A percentile compares a stretch with the other conserved stretches of the same genome.
These are phyloP conservation scores for Ambispora gerdemannii DNA, from an alignment of 192 early-diverging fungal species.

Conservation along the genomic window DNA sequence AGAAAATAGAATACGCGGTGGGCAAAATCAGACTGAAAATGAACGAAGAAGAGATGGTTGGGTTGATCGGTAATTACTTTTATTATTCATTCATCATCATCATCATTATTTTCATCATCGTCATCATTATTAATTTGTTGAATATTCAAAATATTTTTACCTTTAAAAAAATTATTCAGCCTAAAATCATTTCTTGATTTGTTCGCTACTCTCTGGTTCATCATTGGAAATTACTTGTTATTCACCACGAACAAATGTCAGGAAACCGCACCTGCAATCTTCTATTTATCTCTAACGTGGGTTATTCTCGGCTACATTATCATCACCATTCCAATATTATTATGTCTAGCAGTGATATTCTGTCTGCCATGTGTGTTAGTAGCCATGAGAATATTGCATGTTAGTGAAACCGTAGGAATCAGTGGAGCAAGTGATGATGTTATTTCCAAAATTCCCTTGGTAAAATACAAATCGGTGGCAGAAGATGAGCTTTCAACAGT, in stretches of 20 bases:
- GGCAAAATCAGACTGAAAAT: slow-evolving; percentile 13
- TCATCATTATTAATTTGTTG: too few relatives aligned
- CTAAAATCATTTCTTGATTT: slow-evolving; percentile 58
- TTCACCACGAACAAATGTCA: slow-evolving; percentile 51
- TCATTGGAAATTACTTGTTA: slow-evolving; percentile 68
- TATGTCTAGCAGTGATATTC: slow-evolving; percentile 60
- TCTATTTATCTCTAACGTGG: slow-evolving; percentile 60
- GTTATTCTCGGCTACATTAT: slow-evolving; percentile 67
- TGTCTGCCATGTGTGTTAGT: slow-evolving; percentile 64
- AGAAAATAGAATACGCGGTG: slow-evolving; percentile 31
- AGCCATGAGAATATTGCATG: slow-evolving; percentile 53
- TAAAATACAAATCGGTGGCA: slow-evolving; percentile 50
- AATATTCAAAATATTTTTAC: too few relatives aligned
- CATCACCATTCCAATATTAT: slow-evolving; percentile 56
- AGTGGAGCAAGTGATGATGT: slow-evolving; percentile 66
- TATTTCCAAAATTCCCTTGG: slow-evolving; percentile 65
- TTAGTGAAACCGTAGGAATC: slow-evolving; percentile 52
- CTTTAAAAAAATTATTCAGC: too few relatives aligned
- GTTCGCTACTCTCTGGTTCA: slow-evolving; percentile 62
- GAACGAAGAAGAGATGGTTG: slow-evolving; percentile 25
- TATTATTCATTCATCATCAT: too few relatives aligned
- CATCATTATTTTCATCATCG: too few relatives aligned
- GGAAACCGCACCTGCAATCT: slow-evolving; percentile 52
- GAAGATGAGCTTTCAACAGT: background rate
- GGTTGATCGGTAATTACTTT: slow-evolving; percentile 28